A percentile compares a stretch with the other conserved stretches of the same genome.
Conservation (phyloP, 2,329 filamentous ascomycete genomes). For the Beauveria rudraprayagi region DNA sequence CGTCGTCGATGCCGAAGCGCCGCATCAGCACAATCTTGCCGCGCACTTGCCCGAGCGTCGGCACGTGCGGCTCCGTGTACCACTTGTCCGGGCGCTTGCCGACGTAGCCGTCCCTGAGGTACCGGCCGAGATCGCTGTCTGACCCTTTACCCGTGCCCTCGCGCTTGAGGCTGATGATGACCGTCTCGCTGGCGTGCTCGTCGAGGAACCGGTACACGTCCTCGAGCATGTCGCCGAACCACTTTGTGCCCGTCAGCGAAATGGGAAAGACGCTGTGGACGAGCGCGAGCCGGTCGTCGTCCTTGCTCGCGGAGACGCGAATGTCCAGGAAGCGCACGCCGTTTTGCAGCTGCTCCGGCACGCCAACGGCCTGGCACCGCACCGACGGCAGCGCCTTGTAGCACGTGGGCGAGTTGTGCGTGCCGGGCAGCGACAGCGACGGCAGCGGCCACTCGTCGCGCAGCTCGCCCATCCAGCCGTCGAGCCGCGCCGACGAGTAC, state of each 20-base stretch:
- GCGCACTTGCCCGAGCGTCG: constrained; percentile 67
- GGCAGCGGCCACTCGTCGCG: constrained; percentile 65
- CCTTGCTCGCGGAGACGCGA: constrained; percentile 51
- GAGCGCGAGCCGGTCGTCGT: constrained; percentile 63
- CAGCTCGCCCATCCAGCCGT: constrained; percentile 75
- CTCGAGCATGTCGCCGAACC: constrained; percentile 64
- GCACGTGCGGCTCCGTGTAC: constrained; percentile 72
- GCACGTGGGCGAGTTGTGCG: constrained; percentile 87
- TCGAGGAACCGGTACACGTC: constrained; percentile 69
- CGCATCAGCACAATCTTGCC: constrained; percentile 80
- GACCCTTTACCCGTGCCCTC: constrained; percentile 77
- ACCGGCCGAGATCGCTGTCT: constrained; percentile 68
- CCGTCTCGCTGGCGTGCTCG: constrained; percentile 67
- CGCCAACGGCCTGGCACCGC: constrained; percentile 76
- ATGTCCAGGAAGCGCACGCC: constrained; percentile 94
- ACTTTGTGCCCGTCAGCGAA: constrained; percentile 71
- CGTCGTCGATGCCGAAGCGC: constrained; percentile 63
- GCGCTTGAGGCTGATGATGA: constrained; percentile 83
- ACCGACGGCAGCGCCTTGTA: constrained; percentile 83
- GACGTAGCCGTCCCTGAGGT: constrained; percentile 67
- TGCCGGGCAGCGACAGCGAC: constrained; percentile 82
- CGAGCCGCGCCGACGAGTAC: constrained; percentile 61
- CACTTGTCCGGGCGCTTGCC: constrained; percentile 51
- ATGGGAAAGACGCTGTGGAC: constrained; percentile 90
- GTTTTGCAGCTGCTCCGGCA: constrained; percentile 73